Evolutionary conservation across 441 rosid genomes (phyloP), one percentile per base, ranked within the genome.

Genomic region (Kokia cookei): DNA sequence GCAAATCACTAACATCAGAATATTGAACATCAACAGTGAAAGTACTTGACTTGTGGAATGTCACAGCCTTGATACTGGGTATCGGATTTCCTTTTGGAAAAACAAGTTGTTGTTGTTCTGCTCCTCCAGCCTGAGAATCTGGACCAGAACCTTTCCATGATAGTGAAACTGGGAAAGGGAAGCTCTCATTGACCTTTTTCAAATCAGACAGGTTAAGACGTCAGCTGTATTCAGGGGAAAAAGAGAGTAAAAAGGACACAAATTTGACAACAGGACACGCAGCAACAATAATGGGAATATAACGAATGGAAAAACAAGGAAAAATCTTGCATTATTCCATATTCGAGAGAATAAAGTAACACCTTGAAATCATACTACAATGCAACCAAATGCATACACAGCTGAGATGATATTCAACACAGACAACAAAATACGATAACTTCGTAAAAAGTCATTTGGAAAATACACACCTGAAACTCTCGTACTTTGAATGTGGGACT

Each of bases 401-500:
- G 60, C 55, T 55, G 1, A 15, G 59, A 70, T 47, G 54, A 19
- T 17, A 48, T 32, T 5, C 29, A 14, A 26, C 26, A 17, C 32
- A 42, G 45, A 54, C 4, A 26, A 9, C 8, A 60, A 67, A 5
- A 17, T 71, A 54, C 5, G 14, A 32, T 7, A 51, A 58, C 14
- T 72, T 15, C 1, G 37, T 14, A 1, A 5, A 63, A 45, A 9
- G 59, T 76, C 70, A 32, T 4, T 5, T 32, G 37, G 37, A 32
- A 32, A 32, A 32, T 32, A 32, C 37, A 32, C 37, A 93, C 99
- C 99, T 96, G 97, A 75, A 93, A 96, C 62, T 96, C 99, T 22
- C 96, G 85, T 74, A 96, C 99, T 90, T 93, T 93, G 55, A 96
- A 96, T 5, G 98, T 93, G 2, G 98, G 99, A 73, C 99, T 96